phyloP scores from a whole-genome alignment of 2,329 filamentous ascomycete genomes.

The Biscogniauxia mediterranea region DNA sequence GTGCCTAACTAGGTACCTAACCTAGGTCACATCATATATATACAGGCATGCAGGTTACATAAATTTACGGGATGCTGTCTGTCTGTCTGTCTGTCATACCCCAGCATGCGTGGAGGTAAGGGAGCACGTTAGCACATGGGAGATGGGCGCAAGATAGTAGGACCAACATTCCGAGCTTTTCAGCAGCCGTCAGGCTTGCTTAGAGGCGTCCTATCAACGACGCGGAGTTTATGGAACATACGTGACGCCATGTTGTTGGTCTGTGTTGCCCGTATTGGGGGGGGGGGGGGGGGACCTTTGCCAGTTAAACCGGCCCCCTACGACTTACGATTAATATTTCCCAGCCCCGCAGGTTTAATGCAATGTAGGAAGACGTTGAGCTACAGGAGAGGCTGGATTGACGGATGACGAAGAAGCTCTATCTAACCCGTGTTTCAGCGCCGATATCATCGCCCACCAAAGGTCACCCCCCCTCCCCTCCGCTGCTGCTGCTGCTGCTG shows the following conservation, averaged over 20 bases:
- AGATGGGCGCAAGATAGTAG: background rate
- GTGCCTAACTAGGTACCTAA: too few species aligned
- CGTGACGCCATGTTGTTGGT: constrained; percentile 3
- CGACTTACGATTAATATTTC: background rate
- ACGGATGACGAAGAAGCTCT: background rate
- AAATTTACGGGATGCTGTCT: background rate
- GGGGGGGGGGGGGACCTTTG: background rate
- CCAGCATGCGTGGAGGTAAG: background rate
- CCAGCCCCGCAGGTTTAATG: background rate
- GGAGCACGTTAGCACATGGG: background rate
- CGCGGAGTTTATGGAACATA: constrained; percentile 11
- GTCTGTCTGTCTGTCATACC: too few species aligned
- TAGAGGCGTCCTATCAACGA: constrained; percentile 6
- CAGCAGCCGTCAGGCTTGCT: background rate
- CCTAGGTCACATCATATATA: too few species aligned
- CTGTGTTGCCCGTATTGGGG: background rate
- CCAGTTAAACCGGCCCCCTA: background rate
- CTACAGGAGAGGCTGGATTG: background rate
- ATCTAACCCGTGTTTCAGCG: background rate
- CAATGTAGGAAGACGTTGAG: constrained; percentile 3
- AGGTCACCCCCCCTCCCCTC: background rate
- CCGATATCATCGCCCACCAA: background rate
- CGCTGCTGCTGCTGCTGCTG: too few species aligned
- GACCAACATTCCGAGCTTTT: background rate
- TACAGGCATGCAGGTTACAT: background rate